Evolutionary conservation across 257 asterid species (phyloP).

Genomic region (Solanum habrochaites): DNA sequence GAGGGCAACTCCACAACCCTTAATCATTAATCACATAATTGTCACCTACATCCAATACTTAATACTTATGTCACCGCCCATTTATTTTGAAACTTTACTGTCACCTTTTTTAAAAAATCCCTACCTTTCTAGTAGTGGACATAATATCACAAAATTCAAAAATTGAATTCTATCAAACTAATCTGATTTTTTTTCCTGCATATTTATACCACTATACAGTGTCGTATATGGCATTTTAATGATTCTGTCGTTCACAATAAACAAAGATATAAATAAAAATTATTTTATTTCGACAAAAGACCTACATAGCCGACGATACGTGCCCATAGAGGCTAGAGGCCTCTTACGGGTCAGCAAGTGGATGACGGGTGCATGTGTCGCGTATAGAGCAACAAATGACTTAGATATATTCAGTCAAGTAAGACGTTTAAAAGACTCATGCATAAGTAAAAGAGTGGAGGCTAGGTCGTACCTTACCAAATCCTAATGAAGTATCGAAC

Average conservation of each 20-base stretch:
- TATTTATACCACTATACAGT: neutral
- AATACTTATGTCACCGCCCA: too few species aligned
- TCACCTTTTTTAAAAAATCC: too few species aligned
- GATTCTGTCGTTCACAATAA: neutral
- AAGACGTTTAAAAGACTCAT: neutral
- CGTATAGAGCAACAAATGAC: neutral
- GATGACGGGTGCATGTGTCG: neutral
- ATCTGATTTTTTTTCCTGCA: neutral
- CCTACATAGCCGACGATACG: neutral
- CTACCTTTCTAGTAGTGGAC: neutral
- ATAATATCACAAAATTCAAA: neutral
- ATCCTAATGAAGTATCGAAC: too few species aligned
- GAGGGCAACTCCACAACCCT: too few species aligned
- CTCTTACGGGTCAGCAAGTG: neutral
- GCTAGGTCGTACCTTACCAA: neutral
- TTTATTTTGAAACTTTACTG: too few species aligned
- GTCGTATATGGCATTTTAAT: neutral
- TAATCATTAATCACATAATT: too few species aligned
- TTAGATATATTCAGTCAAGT: neutral
- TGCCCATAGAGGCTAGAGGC: neutral
- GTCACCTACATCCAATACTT: too few species aligned
- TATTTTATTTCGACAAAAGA: neutral
- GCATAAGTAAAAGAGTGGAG: neutral
- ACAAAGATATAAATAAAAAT: too few species aligned
- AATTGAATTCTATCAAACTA: neutral